Conservation (phyloP, 129 eudicot genomes). For the Sambucus nigra region DNA sequence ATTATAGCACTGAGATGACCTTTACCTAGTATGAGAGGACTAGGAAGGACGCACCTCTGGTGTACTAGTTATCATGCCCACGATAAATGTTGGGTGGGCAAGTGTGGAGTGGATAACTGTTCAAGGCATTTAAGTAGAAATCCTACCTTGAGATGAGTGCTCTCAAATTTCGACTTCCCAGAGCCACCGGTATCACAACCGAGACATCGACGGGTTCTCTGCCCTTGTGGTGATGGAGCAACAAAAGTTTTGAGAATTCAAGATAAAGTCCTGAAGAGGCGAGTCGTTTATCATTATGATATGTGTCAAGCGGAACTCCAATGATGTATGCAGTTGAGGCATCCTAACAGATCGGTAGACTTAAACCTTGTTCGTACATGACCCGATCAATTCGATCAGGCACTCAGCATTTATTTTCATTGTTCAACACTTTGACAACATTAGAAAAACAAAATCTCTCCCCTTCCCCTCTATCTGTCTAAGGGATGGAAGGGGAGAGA, state of each 20-base stretch:
- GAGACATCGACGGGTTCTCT: background rate
- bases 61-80: too few relatives aligned
- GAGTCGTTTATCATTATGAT: too few relatives aligned
- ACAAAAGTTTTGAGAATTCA: constrained; percentile 4
- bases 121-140: constrained; percentile 16
- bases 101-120: constrained; percentile 13
- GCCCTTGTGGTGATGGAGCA: background rate
- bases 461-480: too few relatives aligned
- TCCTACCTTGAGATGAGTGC: constrained; percentile 12
- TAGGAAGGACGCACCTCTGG: too few relatives aligned
- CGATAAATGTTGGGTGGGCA: constrained; percentile 5
- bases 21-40: constrained; percentile 1
- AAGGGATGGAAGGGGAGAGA: too few relatives aligned
- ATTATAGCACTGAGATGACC: too few relatives aligned
- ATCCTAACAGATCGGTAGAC: background rate
- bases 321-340: background rate
- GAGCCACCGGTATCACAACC: constrained; percentile 5
- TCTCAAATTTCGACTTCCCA: constrained; percentile 11
- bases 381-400: too few relatives aligned
- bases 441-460: too few relatives aligned
- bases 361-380: background rate
- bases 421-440: too few relatives aligned
- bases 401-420: too few relatives aligned
- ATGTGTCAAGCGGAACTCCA: background rate
- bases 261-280: background rate